Conservation (phyloP, 139 green algal genomes). For the Asterochloris sp. region DNA sequence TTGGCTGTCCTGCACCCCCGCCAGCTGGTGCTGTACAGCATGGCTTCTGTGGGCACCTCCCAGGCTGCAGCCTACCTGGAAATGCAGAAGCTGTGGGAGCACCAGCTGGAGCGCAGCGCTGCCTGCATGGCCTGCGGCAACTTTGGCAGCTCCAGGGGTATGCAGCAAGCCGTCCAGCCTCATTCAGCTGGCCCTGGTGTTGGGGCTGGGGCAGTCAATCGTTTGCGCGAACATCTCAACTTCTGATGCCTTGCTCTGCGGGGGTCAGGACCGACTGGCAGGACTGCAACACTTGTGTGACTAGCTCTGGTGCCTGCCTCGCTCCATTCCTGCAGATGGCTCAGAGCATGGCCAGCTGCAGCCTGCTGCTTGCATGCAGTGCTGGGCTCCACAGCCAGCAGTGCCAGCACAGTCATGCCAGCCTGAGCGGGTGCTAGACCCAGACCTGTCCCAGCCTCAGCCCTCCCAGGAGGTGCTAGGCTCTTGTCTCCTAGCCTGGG, state of each 20-base stretch:
- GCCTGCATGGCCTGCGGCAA: constrained; percentile 10
- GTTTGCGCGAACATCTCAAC: too few species aligned
- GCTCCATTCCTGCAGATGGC: too few species aligned
- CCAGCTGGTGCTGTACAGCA: background rate
- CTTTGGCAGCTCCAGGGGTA: constrained; percentile 4
- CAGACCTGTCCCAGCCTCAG: too few species aligned
- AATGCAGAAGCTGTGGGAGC: background rate
- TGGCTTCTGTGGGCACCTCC: background rate
- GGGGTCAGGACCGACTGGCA: background rate
- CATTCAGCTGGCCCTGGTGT: background rate
- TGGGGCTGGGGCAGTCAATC: too few species aligned
- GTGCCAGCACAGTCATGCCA: too few species aligned
- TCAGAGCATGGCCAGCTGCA: too few species aligned
- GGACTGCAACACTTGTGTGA: too few species aligned
- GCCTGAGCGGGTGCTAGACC: too few species aligned
- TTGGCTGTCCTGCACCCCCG: constrained; percentile 15
- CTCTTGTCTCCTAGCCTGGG: background rate
- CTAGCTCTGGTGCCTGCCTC: too few species aligned
- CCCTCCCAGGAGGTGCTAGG: too few species aligned
- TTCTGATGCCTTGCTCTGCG: background rate
- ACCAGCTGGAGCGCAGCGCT: constrained; percentile 2
- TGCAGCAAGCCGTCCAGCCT: background rate
- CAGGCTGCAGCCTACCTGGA: constrained; percentile 4
- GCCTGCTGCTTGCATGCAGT: too few species aligned
- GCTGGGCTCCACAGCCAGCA: too few species aligned